phyloP scores from a whole-genome alignment of 805 yeast species.

The Suhomyces tanzawaensis region DNA sequence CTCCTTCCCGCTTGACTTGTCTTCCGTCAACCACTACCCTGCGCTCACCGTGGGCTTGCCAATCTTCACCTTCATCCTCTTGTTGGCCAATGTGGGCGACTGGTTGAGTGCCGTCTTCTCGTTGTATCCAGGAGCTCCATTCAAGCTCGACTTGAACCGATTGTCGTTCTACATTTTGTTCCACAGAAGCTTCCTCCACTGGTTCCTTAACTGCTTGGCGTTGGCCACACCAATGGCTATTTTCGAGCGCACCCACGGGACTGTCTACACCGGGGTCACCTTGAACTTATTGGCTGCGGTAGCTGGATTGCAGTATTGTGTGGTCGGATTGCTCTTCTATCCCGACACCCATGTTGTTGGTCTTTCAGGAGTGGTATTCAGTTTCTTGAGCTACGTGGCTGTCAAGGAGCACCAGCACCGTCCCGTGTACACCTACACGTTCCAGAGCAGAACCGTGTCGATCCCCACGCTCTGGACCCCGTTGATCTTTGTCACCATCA shows the following conservation, averaged over 20 bases:
- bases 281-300: constrained; percentile 67
- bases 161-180: constrained; percentile 73
- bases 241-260: constrained; percentile 75
- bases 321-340: constrained; percentile 48
- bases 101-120: constrained; percentile 36
- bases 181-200: constrained; percentile 61
- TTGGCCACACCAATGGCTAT: constrained; percentile 58
- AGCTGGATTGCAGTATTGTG: constrained; percentile 62
- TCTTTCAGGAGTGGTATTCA: constrained; percentile 71
- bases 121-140: constrained; percentile 56
- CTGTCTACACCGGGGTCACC: constrained; percentile 81
- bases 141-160: constrained; percentile 43
- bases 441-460: constrained; percentile 35
- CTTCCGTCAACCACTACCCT: constrained; percentile 32
- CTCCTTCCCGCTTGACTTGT: constrained; percentile 1
- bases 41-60: constrained; percentile 62
- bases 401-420: constrained; percentile 37
- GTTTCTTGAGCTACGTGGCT: constrained; percentile 62
- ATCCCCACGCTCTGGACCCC: constrained; percentile 66
- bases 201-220: constrained; percentile 56
- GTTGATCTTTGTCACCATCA: constrained; percentile 44
- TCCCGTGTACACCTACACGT: constrained; percentile 36
- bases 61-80: constrained; percentile 51
- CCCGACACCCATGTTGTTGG: constrained; percentile 60
- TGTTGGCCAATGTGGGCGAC: constrained; percentile 33